These are phyloP conservation scores for Russula lepida DNA, from an alignment of 768 basidiomycete genomes.

Conservation along the genomic window DNA sequence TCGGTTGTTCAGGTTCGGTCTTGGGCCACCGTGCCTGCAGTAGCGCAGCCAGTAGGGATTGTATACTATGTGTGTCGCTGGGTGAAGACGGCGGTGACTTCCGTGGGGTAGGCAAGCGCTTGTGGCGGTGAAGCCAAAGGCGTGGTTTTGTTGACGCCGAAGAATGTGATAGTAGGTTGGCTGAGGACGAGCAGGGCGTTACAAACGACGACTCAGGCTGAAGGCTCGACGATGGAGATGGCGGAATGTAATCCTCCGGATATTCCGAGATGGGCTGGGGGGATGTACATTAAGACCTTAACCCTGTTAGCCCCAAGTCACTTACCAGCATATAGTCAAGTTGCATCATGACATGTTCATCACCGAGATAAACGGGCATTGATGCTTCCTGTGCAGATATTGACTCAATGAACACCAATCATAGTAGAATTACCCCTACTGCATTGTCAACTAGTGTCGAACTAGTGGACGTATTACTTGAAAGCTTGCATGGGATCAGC, in stretches of 20 bases:
- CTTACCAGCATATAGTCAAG: conserved; percentile 19
- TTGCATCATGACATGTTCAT: conserved; percentile 19
- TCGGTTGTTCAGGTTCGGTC: conserved; percentile 18
- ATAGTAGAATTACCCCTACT: conserved; percentile 1
- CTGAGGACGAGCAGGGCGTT: conserved; percentile 16
- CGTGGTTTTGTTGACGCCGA: conserved; percentile 28
- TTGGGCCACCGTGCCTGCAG: conserved; percentile 21
- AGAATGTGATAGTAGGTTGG: conserved; percentile 21
- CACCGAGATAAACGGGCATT: conserved; percentile 8
- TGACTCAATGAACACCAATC: not conserved
- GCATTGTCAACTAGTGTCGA: conserved; percentile 20
- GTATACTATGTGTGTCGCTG: conserved; percentile 6
- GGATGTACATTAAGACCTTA: conserved; percentile 4
- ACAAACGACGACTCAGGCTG: conserved; percentile 16
- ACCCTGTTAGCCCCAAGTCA: not conserved
- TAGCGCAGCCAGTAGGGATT: conserved; percentile 19
- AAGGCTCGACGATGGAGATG: conserved; percentile 22
- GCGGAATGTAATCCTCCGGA: conserved; percentile 20
- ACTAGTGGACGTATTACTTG: conserved; percentile 16
- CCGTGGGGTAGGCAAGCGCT: conserved; percentile 27
- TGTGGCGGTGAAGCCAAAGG: conserved; percentile 45
- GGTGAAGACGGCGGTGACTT: conserved; percentile 14
- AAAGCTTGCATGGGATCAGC: conserved; percentile 8
- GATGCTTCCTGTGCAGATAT: conserved; percentile 6
- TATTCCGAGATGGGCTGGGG: conserved; percentile 18